A percentile compares a stretch with the other conserved stretches of the same genome.
Conservation (phyloP, 2,329 filamentous ascomycete species). For the Fusarium sororula region DNA sequence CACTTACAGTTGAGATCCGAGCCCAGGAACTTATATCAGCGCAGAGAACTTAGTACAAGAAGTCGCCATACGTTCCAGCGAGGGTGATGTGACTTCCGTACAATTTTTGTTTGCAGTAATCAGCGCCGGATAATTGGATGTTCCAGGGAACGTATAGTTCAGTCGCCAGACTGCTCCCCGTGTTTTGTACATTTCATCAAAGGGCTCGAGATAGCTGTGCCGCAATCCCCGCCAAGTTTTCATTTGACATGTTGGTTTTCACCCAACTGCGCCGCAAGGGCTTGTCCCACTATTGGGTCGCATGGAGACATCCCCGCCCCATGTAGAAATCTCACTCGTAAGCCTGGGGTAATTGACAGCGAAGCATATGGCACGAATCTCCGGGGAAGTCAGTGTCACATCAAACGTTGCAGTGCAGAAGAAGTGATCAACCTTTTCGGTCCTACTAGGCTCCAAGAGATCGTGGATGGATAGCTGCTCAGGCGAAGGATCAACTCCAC, state of each 20-base stretch:
- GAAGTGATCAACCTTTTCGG: background rate
- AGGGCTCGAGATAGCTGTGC: background rate
- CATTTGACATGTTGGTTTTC: background rate
- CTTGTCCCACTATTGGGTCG: background rate
- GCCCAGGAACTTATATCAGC: too few species aligned
- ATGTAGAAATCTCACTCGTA: background rate
- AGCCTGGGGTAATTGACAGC: background rate
- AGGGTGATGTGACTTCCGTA: too few species aligned
- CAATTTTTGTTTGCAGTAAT: too few species aligned
- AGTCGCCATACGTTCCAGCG: too few species aligned
- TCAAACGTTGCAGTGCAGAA: background rate
- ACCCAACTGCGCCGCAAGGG: background rate
- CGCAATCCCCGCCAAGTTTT: background rate
- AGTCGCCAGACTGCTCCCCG: too few species aligned
- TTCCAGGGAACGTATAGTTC: too few species aligned
- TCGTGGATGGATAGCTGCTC: background rate
- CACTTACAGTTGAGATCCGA: too few species aligned
- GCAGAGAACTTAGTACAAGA: too few species aligned
- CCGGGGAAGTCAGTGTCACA: background rate
- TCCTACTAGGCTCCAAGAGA: background rate
- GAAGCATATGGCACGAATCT: background rate
- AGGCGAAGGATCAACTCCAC: background rate
- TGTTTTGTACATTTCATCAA: background rate
- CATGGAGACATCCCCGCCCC: background rate
- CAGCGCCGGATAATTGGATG: too few species aligned